Evolutionary conservation across 2,329 filamentous ascomycete genomes (phyloP).

Genomic region (Colletotrichum tropicicola): DNA sequence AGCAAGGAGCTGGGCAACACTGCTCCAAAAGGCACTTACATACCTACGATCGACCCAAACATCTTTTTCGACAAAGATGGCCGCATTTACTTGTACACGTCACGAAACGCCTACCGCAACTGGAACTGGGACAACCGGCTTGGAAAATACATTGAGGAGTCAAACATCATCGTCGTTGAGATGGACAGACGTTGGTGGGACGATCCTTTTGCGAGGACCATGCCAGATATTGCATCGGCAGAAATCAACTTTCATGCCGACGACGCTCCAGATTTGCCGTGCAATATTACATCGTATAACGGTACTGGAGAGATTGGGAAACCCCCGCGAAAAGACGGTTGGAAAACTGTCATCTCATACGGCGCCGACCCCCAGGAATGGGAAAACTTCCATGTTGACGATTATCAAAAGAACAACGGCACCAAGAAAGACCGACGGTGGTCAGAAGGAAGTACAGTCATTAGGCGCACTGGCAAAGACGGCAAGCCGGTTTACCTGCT

Average conservation of each 20-base stretch:
- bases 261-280: slow-evolving; percentile 36
- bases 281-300: slow-evolving; percentile 44
- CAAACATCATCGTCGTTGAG: slow-evolving; percentile 47
- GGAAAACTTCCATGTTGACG: slow-evolving; percentile 46
- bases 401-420: slow-evolving; percentile 43
- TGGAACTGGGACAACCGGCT: slow-evolving; percentile 45
- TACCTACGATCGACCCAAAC: slow-evolving; percentile 38
- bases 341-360: slow-evolving; percentile 47
- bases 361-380: slow-evolving; percentile 43
- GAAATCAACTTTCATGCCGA: slow-evolving; percentile 39
- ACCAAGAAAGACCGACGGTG: slow-evolving; percentile 45
- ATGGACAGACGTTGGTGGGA: slow-evolving; percentile 46
- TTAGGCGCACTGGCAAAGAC: slow-evolving; percentile 33
- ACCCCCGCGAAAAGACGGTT: slow-evolving; percentile 45
- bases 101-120: slow-evolving; percentile 46
- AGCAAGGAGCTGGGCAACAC: slow-evolving; percentile 36
- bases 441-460: slow-evolving; percentile 45
- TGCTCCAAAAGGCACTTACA: slow-evolving; percentile 45
- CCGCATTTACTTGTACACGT: slow-evolving; percentile 38
- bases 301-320: slow-evolving; percentile 43
- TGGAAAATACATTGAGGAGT: slow-evolving; percentile 47
- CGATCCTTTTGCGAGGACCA: slow-evolving; percentile 41
- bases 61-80: slow-evolving; percentile 32
- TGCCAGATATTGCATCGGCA: slow-evolving; percentile 42
- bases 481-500: slow-evolving; percentile 41